phyloP scores from a whole-genome alignment of 2,329 filamentous ascomycete species.

The Hypomyces rosellus region DNA sequence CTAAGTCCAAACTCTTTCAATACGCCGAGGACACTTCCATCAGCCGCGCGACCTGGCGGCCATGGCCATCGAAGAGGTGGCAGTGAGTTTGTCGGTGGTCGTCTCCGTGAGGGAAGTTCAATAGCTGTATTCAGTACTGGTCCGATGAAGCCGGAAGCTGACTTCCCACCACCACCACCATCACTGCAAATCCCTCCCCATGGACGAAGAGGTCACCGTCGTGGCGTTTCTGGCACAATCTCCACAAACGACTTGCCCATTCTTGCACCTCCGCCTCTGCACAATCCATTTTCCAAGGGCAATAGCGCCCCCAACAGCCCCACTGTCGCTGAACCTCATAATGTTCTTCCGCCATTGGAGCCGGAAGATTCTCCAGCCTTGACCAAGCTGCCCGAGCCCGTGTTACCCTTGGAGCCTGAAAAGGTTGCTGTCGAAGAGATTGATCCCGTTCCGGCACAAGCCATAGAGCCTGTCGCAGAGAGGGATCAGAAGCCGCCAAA shows the following conservation, averaged over 20 bases:
- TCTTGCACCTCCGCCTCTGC: conserved; percentile 49
- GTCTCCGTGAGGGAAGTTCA: conserved; percentile 50
- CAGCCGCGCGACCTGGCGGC: conserved; percentile 51
- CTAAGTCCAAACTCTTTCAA: conserved; percentile 50
- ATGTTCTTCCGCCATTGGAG: conserved; percentile 6
- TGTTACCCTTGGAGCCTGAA: background rate
- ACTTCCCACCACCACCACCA: conserved; percentile 39
- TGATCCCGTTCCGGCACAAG: conserved; percentile 5
- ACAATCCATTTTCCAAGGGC: conserved; percentile 44
- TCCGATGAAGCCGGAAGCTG: conserved; percentile 58
- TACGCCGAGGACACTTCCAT: conserved; percentile 44
- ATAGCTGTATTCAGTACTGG: conserved; percentile 61
- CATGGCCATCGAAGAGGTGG: conserved; percentile 75
- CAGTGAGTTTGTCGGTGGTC: conserved; percentile 82
- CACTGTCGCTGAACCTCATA: conserved; percentile 34
- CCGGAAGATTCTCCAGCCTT: background rate
- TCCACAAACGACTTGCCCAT: conserved; percentile 79
- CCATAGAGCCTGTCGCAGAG: conserved; percentile 10
- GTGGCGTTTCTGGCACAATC: conserved; percentile 65
- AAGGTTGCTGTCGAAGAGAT: background rate
- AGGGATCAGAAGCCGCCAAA: background rate
- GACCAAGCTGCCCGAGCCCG: conserved; percentile 9
- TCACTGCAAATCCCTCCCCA: conserved; percentile 45
- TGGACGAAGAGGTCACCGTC: conserved; percentile 60
- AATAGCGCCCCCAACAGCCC: conserved; percentile 62